These are phyloP conservation scores for Sclerotiophoma versabilis DNA, from an alignment of 2,329 filamentous ascomycete genomes.

Conservation along the genomic window DNA sequence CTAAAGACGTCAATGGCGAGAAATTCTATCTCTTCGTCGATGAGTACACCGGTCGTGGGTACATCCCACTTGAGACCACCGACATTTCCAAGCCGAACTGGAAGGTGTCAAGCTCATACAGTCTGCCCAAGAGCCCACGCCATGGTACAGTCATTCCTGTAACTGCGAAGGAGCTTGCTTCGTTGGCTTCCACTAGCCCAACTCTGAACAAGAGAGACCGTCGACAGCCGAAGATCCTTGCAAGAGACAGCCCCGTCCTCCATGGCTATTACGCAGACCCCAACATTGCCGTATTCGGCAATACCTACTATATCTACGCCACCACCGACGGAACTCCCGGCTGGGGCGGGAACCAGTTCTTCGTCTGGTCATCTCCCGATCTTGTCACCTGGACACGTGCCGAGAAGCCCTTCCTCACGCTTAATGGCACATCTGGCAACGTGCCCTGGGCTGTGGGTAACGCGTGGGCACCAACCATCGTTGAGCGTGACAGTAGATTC, in stretches of 20 bases:
- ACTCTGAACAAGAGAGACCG: not conserved
- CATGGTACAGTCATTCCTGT: conserved; percentile 63
- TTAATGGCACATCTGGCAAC: conserved; percentile 37
- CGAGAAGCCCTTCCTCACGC: conserved; percentile 31
- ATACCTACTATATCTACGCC: conserved; percentile 38
- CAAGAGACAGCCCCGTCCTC: conserved; percentile 31
- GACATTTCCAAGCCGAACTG: conserved; percentile 59
- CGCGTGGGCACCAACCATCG: conserved; percentile 40
- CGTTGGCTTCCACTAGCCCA: conserved; percentile 32
- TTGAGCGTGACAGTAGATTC: conserved; percentile 30
- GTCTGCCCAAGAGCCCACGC: conserved; percentile 58
- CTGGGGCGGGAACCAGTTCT: conserved; percentile 40
- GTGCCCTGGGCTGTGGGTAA: conserved; percentile 39
- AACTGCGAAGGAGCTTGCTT: conserved; percentile 55
- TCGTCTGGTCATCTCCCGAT: conserved; percentile 36
- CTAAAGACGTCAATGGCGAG: conserved; percentile 58
- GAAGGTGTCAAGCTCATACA: conserved; percentile 57
- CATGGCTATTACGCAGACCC: conserved; percentile 37
- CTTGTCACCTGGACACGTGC: conserved; percentile 36
- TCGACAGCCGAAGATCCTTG: not conserved
- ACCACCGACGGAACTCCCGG: conserved; percentile 37
- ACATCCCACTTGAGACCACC: conserved; percentile 61
- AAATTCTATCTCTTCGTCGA: conserved; percentile 65
- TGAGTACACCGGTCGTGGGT: conserved; percentile 60
- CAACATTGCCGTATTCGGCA: conserved; percentile 35